Evolutionary conservation across 345 rosid genomes (phyloP).

Genomic region (Physaria fendleri): DNA sequence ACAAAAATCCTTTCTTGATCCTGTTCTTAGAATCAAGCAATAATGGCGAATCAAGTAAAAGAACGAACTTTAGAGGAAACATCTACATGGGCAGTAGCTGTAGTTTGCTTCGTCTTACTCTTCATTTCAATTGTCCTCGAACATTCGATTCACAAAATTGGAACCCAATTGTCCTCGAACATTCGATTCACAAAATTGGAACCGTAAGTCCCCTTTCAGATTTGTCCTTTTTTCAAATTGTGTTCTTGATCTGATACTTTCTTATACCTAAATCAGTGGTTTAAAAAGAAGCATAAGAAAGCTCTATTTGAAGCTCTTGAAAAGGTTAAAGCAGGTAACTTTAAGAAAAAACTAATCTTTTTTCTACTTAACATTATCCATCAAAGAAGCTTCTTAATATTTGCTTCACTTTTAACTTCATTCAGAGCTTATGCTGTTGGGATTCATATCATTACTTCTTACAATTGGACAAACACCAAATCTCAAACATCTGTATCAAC

Average conservation of each 20-base stretch:
- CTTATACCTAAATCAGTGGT: slow-evolving; percentile 36
- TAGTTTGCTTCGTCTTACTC: slow-evolving; percentile 53
- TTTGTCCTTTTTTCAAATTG: not conserved
- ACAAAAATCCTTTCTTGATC: no score
- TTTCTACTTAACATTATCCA: not conserved
- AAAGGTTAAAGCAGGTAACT: slow-evolving; percentile 74
- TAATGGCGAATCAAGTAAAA: no score
- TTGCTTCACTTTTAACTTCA: not conserved
- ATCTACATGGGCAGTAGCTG: no score
- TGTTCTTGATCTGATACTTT: slow-evolving; percentile 46
- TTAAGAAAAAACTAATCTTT: not conserved
- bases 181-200: slow-evolving; percentile 38
- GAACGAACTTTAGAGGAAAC: no score
- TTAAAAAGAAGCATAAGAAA: slow-evolving; percentile 43
- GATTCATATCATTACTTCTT: slow-evolving; percentile 70
- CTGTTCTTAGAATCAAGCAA: no score
- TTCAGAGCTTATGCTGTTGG: slow-evolving; percentile 70
- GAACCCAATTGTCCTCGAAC: no score
- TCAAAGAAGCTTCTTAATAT: not conserved
- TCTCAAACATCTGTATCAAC: slow-evolving; percentile 61
- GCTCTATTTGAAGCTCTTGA: slow-evolving; percentile 67
- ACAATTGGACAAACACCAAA: slow-evolving; percentile 45
- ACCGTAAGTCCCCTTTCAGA: slow-evolving; percentile 12
- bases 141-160: no score
- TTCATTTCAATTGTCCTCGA: slow-evolving; percentile 49